Evolutionary conservation across 352 stramenopile genomes (phyloP).

Genomic region (Pythium guiyangense): DNA sequence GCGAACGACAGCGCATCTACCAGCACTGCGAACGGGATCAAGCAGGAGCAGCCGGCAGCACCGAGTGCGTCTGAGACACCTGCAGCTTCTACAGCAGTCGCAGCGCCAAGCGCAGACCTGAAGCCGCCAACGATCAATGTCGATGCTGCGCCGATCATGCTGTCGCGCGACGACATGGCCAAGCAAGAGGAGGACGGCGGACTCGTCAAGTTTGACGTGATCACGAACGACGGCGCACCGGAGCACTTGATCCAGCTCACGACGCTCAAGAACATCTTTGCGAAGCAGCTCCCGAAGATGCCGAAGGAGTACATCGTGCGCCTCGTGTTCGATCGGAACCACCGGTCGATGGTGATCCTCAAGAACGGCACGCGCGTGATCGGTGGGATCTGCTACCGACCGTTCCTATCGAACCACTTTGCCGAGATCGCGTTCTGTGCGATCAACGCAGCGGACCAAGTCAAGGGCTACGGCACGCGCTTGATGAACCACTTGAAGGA

Average conservation of each 20-base stretch:
- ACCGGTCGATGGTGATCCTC: conserved; percentile 91
- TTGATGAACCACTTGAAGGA: conserved; percentile 99
- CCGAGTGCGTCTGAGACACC: background rate
- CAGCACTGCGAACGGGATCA: conserved; percentile 1
- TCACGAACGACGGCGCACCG: conserved; percentile 87
- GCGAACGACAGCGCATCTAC: background rate
- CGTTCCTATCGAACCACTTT: conserved; percentile 94
- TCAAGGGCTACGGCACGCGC: conserved; percentile 96
- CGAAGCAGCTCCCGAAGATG: conserved; percentile 98
- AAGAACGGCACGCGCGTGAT: conserved; percentile 93
- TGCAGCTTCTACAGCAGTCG: background rate
- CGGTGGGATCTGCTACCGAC: conserved; percentile 97
- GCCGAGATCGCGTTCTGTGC: conserved; percentile 99
- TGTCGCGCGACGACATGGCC: conserved; percentile 86
- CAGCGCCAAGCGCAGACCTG: background rate
- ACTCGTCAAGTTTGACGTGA: conserved; percentile 80
- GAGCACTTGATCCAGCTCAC: conserved; percentile 92
- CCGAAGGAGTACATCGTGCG: conserved; percentile 99
- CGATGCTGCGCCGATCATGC: conserved; percentile 37
- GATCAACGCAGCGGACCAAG: conserved; percentile 95
- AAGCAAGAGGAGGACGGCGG: conserved; percentile 84
- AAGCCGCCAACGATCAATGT: background rate
- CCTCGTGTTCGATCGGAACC: conserved; percentile 96
- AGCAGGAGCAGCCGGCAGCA: background rate
- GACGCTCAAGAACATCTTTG: conserved; percentile 97